Conservation (phyloP, 331 rosid genomes). For the Telfairia occidentalis region DNA sequence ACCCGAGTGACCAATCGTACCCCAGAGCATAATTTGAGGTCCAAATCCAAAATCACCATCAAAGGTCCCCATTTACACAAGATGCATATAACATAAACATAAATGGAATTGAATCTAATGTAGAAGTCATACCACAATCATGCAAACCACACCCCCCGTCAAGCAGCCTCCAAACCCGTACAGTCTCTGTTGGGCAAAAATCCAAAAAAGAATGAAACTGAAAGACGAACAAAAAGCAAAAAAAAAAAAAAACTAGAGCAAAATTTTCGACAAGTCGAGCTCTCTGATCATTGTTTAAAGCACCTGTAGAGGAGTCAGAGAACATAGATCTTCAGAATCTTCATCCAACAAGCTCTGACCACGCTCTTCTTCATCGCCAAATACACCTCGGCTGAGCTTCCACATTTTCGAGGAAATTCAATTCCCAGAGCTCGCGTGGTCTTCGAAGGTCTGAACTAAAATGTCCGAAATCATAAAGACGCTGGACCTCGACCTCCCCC, state of each 20-base stretch:
- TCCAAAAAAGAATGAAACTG: constrained; percentile 17
- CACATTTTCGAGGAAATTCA: constrained; percentile 36
- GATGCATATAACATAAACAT: background rate
- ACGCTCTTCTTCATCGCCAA: constrained; percentile 36
- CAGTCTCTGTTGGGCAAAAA: constrained; percentile 49
- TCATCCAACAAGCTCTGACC: constrained; percentile 47
- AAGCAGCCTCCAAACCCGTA: constrained; percentile 70
- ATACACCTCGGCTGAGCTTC: constrained; percentile 36
- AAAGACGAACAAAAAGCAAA: constrained; percentile 10
- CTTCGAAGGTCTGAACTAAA: background rate
- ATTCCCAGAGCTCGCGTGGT: background rate
- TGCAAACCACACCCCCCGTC: constrained; percentile 54
- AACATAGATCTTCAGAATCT: constrained; percentile 44
- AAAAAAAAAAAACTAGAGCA: constrained; percentile 10
- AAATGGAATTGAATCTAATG: background rate
- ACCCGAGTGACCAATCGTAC: background rate
- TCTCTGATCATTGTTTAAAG: background rate
- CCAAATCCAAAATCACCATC: background rate
- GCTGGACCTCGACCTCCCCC: background rate
- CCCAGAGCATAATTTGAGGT: background rate
- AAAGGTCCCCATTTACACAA: background rate
- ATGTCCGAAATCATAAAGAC: background rate
- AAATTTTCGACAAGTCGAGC: background rate
- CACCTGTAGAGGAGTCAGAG: constrained; percentile 70
- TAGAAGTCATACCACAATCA: constrained; percentile 59